Evolutionary conservation across 176 grass and related monocot genomes (phyloP).

Genomic region (Oropetium thomaeum): DNA sequence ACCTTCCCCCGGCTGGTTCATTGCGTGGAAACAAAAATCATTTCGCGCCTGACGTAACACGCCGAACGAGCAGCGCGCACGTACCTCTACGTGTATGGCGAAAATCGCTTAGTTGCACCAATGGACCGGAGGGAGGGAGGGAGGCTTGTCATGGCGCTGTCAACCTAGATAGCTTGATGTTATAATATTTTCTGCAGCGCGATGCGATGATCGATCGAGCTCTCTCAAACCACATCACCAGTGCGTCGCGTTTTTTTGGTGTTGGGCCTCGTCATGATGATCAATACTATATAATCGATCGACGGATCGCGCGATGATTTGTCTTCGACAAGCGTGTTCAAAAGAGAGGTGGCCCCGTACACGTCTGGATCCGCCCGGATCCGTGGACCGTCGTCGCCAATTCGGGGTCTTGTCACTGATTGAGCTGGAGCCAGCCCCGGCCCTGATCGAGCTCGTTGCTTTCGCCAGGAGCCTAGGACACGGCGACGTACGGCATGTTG

Average conservation of each 20-base stretch:
- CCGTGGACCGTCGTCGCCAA: background rate
- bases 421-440: no score
- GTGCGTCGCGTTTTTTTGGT: background rate
- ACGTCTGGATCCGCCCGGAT: no score
- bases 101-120: background rate
- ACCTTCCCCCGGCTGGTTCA: no score
- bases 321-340: no score
- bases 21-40: background rate
- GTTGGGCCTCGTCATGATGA: background rate
- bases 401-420: background rate
- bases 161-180: background rate
- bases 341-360: no score
- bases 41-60: background rate
- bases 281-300: no score
- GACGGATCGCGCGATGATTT: background rate
- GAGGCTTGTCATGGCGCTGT: constrained; percentile 3
- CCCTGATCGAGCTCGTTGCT: background rate
- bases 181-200: no score
- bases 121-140: background rate
- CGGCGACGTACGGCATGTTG: background rate
- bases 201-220: background rate
- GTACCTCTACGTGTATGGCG: constrained; percentile 17
- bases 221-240: background rate
- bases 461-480: background rate
- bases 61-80: no score